These are phyloP conservation scores for Orbilia blumenaviensis DNA, from an alignment of 2,329 filamentous ascomycete genomes.

Conservation along the genomic window DNA sequence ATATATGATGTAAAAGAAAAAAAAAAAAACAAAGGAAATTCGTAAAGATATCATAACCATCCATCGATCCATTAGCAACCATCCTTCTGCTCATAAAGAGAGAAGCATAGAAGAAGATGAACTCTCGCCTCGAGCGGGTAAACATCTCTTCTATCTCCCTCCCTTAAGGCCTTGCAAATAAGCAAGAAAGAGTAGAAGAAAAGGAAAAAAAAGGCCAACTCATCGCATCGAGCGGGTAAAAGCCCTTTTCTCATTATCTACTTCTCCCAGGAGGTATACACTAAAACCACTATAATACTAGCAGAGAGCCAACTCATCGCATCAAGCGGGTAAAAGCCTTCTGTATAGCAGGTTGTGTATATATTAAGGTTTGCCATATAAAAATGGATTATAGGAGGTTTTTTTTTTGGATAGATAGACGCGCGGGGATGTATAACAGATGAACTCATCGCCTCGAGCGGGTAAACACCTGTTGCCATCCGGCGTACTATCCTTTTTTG, in stretches of 20 bases:
- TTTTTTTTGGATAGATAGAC: no score
- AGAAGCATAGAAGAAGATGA: background rate
- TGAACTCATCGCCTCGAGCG: slow-evolving; percentile 30
- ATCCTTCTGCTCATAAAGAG: background rate
- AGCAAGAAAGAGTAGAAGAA: background rate
- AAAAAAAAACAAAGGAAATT: background rate
- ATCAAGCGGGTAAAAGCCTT: slow-evolving; percentile 27
- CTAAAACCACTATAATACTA: background rate
- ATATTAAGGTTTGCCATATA: no score
- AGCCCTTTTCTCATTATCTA: background rate
- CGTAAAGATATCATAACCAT: background rate
- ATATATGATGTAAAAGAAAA: no score
- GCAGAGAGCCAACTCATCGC: slow-evolving; percentile 19
- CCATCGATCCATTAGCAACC: no score
- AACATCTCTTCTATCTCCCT: background rate
- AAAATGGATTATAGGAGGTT: background rate
- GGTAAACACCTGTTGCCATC: slow-evolving; percentile 12
- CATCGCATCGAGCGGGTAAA: slow-evolving; percentile 41
- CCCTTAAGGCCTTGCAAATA: no score
- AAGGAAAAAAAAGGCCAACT: slow-evolving; percentile 9
- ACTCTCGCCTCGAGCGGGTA: slow-evolving; percentile 31
- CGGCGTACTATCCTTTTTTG: background rate
- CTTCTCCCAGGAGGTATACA: background rate
- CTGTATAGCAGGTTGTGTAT: background rate
- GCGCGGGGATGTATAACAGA: background rate